Evolutionary conservation across 2,329 filamentous ascomycete species (phyloP), one percentile per base, ranked within the genome.

Genomic region (Cylindrodendrum hubeiense): DNA sequence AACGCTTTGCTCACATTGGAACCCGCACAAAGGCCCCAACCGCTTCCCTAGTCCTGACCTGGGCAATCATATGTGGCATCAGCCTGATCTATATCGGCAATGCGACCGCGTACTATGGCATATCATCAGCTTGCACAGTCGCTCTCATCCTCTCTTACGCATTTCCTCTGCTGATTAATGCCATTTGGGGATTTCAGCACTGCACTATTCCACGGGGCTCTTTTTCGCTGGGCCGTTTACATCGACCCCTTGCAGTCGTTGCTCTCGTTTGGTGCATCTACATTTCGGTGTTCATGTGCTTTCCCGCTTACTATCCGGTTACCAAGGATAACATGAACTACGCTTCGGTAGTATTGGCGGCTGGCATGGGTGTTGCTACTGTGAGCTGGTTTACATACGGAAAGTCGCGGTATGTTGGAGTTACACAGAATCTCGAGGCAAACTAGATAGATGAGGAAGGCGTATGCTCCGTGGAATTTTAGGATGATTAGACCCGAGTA

Each of bases 271-370:
- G 59, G 59, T 51, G 33, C 5, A 50, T 13, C 8, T 62, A 62
- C 37, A 22, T 60, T 37, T 47, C 58, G 2, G 9, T 60, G 4
- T 64, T 64, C 13, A 19, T 54, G 10, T 59, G 41, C 13, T 64
- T 64, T 21, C 61, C 61, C n/a, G 44, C 56, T 26, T 59, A 60
- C 26, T 37, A 54, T 15, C 61, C 61, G 1, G 56, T 60, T 9
- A 64, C 61, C 4, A 41, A 46, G 21, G 56, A 47, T 4, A 64
- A 64, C 30, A 60, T 64, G 61, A 64, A 64, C 24, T 64, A 60
- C 26, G 56, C 61, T 15, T 64, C 56, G 8, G 55, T 60, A 9
- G 61, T 64, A 10, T 15, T 60, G 17, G 28, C 13, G 26, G 30
- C 33, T 22, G 58, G 58, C 10, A 21, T 60, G 19, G 15, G 2